These are phyloP conservation scores for Cryoendolithus antarcticus DNA, from an alignment of 2,329 filamentous ascomycete genomes.

Conservation along the genomic window DNA sequence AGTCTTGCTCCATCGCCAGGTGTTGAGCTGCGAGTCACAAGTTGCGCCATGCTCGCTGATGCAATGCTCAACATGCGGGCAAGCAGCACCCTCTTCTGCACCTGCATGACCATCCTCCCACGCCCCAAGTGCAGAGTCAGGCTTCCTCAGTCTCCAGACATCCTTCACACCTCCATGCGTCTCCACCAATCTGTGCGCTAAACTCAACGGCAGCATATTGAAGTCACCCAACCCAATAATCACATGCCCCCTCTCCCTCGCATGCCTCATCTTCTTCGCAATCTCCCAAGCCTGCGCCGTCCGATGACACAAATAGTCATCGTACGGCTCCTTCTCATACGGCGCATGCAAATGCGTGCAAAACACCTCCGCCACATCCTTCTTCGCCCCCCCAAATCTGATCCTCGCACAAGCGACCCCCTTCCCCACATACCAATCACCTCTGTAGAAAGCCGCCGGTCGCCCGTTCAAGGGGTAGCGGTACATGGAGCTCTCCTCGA, in stretches of 20 bases:
- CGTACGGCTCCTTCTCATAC: slow-evolving; percentile 66
- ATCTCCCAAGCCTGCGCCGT: slow-evolving; percentile 93
- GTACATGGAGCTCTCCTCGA: slow-evolving; percentile 78
- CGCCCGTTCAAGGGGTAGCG: slow-evolving; percentile 84
- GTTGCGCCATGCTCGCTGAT: slow-evolving; percentile 71
- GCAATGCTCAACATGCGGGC: slow-evolving; percentile 70
- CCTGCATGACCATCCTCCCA: slow-evolving; percentile 42
- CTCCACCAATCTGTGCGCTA: slow-evolving; percentile 73
- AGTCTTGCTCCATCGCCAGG: slow-evolving; percentile 76
- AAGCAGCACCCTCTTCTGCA: slow-evolving; percentile 51
- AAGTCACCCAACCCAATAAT: slow-evolving; percentile 86
- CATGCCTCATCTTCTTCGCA: slow-evolving; percentile 72
- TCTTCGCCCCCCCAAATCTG: slow-evolving; percentile 49
- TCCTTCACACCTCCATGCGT: slow-evolving; percentile 67
- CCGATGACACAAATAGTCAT: slow-evolving; percentile 82
- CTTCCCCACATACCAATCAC: slow-evolving; percentile 95
- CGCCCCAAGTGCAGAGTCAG: slow-evolving; percentile 68
- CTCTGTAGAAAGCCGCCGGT: slow-evolving; percentile 84
- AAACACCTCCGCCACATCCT: slow-evolving; percentile 74
- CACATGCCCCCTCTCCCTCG: slow-evolving; percentile 67
- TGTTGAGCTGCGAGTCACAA: slow-evolving; percentile 76
- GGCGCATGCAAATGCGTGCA: slow-evolving; percentile 79
- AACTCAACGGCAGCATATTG: slow-evolving; percentile 84
- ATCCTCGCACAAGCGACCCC: slow-evolving; percentile 78
- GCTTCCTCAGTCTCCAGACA: slow-evolving; percentile 73